Evolutionary conservation across 2,329 filamentous ascomycete species (phyloP), one percentile per base, ranked within the genome.

Genomic region (Paecilomyces sp.): DNA sequence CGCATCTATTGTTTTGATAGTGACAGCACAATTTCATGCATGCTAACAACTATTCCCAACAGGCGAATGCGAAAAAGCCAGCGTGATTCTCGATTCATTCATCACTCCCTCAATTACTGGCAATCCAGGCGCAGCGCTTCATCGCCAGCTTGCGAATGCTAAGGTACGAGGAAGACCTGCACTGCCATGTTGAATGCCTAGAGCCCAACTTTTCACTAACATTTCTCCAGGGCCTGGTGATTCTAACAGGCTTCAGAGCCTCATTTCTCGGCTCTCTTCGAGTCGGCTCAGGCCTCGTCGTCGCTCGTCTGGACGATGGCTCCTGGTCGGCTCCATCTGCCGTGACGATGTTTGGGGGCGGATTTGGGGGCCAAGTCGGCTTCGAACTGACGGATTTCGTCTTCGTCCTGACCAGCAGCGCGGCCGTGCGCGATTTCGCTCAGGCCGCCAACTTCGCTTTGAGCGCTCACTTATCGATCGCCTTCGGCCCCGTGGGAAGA

Each of bases 1-100:
- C 31, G 5, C 7, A 8, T 33, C 31, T 33, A 33, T 33, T 9
- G 8, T 33, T 28, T 28, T 28, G 25, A 28, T 33, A 22, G 7
- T 28, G 24, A 8, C 5, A 25, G n/a, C 30, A 24, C 25, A 47
- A n/a, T 34, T 34, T 41, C 25, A 28, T 3, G 24, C 50, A 25
- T 47, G 18, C 55, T 56, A n/a, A 56, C 55, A 53, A 24, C 12
- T n/a, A 6, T 50, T 18, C 25, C 25, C 47, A 50, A 58, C 52
- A 58, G 90, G 89, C 78, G 91, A 96, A 78, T 95, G 91, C 79
- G 91, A 88, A 76, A 95, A 95, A 77, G 91, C 89, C 73, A 88
- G 87, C 72, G 92, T 58, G 80, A 95, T 95, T 70, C 83, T 96
- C 66, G 83, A 87, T 36, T 92, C 90, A 15, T 95, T 95, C 74